Base-by-base conservation (phyloP, 2,329 filamentous ascomycete species). In the Neopestalotiopsis sp. region DNA sequence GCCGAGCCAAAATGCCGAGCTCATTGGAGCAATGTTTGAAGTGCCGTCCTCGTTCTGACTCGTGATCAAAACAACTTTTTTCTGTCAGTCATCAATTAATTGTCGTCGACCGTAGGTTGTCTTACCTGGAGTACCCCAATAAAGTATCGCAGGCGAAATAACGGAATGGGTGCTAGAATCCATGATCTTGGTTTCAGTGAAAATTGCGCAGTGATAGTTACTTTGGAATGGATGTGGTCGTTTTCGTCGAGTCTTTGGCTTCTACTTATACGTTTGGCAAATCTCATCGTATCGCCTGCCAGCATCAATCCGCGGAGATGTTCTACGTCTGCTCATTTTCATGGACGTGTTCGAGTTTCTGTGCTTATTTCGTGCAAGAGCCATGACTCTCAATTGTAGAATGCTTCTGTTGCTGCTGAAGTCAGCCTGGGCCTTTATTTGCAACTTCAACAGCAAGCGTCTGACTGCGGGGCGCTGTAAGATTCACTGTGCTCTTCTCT, bases 1-100 rank as follows among this genome's bases (percentile, higher is more conserved):
- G 4, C 79, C 79, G 12, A 85, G 78, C 82, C 82, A 85, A 74
- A 77, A 84, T 24, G 79, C 81, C 5, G 82, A 84, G 17, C 83
- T 84, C 68, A 84, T 83, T 9, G 83, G 79, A 7, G 74, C 76
- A 61, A 85, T 79, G 70, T 85, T 84, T 71, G 72, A 71, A 4
- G 78, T 80, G 5, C 77, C 78, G 68, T 84, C 82, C 71, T 78
- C 76, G 69, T 84, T 84, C 59, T 77, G 74, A 12, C 79, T 79
- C 4, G 80, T 76, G 64, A 84, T 75, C 13, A 84, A 72, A 14
- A 81, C 78, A 32, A 83, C 80, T 52, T 52, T 10, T 9, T 52
- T 52, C 0, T 10, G 45, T 52, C 3, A 52, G n/a, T 9, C 9
- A 24, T 10, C 7, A n/a, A 4, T 52, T 4, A 20, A 3, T 52